Evolutionary conservation across 345 rosid genomes (phyloP).

Genomic region (Geranium rotundifolium): DNA sequence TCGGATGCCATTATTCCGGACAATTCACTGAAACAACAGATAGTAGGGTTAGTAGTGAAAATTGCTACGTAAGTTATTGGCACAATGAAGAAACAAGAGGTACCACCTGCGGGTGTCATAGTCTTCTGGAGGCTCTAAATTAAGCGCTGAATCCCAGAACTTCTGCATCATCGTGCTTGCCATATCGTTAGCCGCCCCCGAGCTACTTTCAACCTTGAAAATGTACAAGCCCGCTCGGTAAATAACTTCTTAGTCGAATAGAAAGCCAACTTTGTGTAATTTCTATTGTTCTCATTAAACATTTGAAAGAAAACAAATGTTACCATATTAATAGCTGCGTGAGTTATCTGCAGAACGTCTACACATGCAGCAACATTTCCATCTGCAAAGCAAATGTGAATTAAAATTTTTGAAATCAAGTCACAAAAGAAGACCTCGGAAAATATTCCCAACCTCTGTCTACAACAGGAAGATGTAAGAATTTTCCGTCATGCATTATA

Average conservation of each 20-base stretch:
- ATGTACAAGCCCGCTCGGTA: background rate
- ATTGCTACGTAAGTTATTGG: background rate
- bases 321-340: constrained; percentile 97
- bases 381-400: constrained; percentile 36
- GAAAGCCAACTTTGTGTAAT: background rate
- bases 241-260: background rate
- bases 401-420: constrained; percentile 1
- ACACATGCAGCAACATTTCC: constrained; percentile 69
- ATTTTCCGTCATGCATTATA: constrained; percentile 93
- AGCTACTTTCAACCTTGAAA: constrained; percentile 66
- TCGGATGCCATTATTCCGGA: constrained; percentile 68
- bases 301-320: constrained; percentile 2
- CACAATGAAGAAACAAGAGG: background rate
- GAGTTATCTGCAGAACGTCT: constrained; percentile 89
- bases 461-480: constrained; percentile 86
- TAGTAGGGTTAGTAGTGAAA: constrained; percentile 13
- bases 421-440: background rate
- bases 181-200: constrained; percentile 83
- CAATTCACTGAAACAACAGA: constrained; percentile 50
- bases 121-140: constrained; percentile 84
- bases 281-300: too few relatives aligned
- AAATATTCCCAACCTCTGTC: constrained; percentile 46
- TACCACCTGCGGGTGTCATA: constrained; percentile 75
- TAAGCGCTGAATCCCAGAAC: constrained; percentile 96
- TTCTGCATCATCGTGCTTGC: constrained; percentile 98